Evolutionary conservation across 352 stramenopile species (phyloP).

Genomic region (Globisporangium ultimum): DNA sequence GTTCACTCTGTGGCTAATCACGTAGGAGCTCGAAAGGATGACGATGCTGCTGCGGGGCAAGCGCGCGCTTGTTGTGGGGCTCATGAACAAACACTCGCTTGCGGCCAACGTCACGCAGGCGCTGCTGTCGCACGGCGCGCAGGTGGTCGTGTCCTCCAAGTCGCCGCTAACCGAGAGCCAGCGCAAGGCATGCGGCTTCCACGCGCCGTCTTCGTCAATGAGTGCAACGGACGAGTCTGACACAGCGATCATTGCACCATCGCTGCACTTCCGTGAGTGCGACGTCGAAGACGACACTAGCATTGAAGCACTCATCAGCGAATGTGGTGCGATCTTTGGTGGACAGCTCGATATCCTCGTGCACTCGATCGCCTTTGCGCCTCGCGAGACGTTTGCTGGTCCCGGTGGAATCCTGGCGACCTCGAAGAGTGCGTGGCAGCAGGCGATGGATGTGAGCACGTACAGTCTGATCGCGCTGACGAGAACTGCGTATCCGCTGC

Average conservation of each 20-base stretch:
- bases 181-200: conserved; percentile 49
- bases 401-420: conserved; percentile 45
- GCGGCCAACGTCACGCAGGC: conserved; percentile 67
- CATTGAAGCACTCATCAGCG: conserved; percentile 45
- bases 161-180: conserved; percentile 39
- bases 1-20: neutral
- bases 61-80: conserved; percentile 79
- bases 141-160: conserved; percentile 77
- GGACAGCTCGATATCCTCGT: conserved; percentile 81
- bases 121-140: conserved; percentile 60
- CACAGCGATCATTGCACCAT: conserved; percentile 9
- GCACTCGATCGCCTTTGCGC: conserved; percentile 90
- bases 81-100: conserved; percentile 90
- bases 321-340: conserved; percentile 38
- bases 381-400: conserved; percentile 63
- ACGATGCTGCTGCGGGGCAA: conserved; percentile 48
- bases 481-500: conserved; percentile 53
- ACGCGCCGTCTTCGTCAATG: conserved; percentile 15
- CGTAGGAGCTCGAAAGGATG: neutral
- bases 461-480: conserved; percentile 89
- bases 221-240: too few species aligned
- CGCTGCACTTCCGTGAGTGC: conserved; percentile 58
- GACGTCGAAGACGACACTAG: conserved; percentile 69
- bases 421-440: conserved; percentile 51
- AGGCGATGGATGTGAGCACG: conserved; percentile 83